phyloP scores from a whole-genome alignment of 2,329 filamentous ascomycete species.

The Ophiostoma himal-ulmi region DNA sequence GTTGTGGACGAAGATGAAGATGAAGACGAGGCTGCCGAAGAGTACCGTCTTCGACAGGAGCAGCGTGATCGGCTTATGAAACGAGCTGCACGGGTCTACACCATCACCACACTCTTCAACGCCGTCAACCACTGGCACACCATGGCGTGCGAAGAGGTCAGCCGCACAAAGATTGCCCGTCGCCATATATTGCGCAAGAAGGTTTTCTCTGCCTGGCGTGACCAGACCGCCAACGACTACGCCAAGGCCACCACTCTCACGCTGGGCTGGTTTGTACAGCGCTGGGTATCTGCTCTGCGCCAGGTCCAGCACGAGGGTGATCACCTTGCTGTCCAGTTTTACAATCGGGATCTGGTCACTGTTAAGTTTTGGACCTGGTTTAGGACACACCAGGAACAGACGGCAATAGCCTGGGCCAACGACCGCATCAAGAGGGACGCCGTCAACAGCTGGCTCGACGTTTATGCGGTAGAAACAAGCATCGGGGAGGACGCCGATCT shows the following conservation, averaged over 20 bases:
- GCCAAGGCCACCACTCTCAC: slow-evolving; percentile 41
- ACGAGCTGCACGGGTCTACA: slow-evolving; percentile 57
- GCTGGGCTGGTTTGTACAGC: slow-evolving; percentile 29
- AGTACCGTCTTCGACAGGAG: slow-evolving; percentile 24
- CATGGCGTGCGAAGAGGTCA: slow-evolving; percentile 57
- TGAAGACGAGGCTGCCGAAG: slow-evolving; percentile 8
- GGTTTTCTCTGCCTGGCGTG: slow-evolving; percentile 64
- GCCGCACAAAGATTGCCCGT: slow-evolving; percentile 61
- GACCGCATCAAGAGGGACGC: slow-evolving; percentile 9
- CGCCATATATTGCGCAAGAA: slow-evolving; percentile 63
- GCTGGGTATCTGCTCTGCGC: slow-evolving; percentile 30
- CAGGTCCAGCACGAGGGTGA: slow-evolving; percentile 24
- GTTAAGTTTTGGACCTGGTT: slow-evolving; percentile 33
- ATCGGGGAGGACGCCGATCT: slow-evolving; percentile 24
- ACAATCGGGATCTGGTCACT: slow-evolving; percentile 31
- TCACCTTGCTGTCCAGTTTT: slow-evolving; percentile 30
- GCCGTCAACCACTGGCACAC: slow-evolving; percentile 65
- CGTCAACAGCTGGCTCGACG: slow-evolving; percentile 27
- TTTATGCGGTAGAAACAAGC: slow-evolving; percentile 14
- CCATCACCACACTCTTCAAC: slow-evolving; percentile 59
- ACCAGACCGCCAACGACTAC: slow-evolving; percentile 57
- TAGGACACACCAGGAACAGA: slow-evolving; percentile 28
- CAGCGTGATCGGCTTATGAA: slow-evolving; percentile 45
- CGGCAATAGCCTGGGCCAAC: slow-evolving; percentile 27
- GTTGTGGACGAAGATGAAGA: neutral